Base-by-base conservation (phyloP, 441 rosid species). In the Pelargonium australe region DNA sequence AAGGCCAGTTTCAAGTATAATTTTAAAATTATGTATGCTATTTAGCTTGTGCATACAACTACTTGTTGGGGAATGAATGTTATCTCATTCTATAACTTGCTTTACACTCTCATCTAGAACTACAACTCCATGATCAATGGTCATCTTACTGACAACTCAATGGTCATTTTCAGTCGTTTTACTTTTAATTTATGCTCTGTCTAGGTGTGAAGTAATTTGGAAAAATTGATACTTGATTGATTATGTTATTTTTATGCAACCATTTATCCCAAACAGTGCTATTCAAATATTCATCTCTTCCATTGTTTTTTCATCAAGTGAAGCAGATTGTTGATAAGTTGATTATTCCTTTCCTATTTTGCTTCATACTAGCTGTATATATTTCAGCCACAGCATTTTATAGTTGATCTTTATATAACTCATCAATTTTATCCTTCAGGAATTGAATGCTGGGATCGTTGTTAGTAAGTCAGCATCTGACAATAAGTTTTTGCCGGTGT, bases 401-500 rank as follows among this genome's bases (percentile, higher is more conserved):
- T 9, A 70, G 28, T 40, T 63, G 17, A 68, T 25, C 4, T 11
- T 70, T 23, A 47, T 63, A 67, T 80, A 69, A 71, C 31, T 69
- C 1, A 7, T 66, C 28, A 64, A 64, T 68, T 75, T 70, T 71
- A 68, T 65, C 77, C 65, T 25, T 47, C 80, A 94, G 98, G 95
- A 86, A 70, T 68, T 79, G 65, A 92, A 89, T 81, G 87, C 82
- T 73, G 89, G 86, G 64, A 66, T 69, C 58, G 74, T 78, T 70
- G 84, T 84, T 12, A 77, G 68, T 60, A 85, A 80, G 70, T 80
- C 92, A 64, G 73, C 83, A 69, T 74, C 84, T 68, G 90, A 84
- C 72, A 96, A 85, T 63, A 86, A 75, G 58, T 85, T 82, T 81
- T 68, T 79, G 45, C 92, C 98, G 5, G 75, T 86, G 3, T 80